These are phyloP conservation scores for Annulohypoxylon nitens DNA, from an alignment of 495 filamentous ascomycete species.

Conservation along the genomic window DNA sequence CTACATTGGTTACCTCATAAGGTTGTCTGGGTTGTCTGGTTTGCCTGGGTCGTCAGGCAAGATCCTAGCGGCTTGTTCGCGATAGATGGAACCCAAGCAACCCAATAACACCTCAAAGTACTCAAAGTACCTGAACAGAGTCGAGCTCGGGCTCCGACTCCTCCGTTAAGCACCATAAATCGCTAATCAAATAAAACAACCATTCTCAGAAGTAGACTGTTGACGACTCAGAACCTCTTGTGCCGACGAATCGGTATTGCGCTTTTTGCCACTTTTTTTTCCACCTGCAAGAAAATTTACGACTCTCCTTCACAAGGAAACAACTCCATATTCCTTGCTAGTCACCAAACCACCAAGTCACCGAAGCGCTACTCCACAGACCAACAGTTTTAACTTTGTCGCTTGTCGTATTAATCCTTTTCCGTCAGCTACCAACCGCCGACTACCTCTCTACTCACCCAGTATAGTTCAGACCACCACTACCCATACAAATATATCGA, in stretches of 20 bases:
- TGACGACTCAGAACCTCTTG: constrained; percentile 41
- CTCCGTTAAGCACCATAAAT: constrained; percentile 30
- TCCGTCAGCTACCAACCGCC: constrained; percentile 10
- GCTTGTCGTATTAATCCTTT: constrained; percentile 18
- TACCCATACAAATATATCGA: background rate
- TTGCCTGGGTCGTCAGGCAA: constrained; percentile 14
- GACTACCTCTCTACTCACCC: background rate
- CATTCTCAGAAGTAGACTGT: constrained; percentile 27
- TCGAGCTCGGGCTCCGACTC: constrained; percentile 36
- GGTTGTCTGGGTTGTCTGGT: constrained; percentile 12
- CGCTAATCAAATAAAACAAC: constrained; percentile 36
- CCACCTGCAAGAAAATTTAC: constrained; percentile 19
- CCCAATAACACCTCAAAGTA: constrained; percentile 7
- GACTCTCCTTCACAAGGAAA: constrained; percentile 20
- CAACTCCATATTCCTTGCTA: constrained; percentile 14
- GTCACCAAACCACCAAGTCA: constrained; percentile 8
- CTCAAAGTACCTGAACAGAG: constrained; percentile 30
- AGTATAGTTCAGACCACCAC: background rate
- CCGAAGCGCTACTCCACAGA: constrained; percentile 7
- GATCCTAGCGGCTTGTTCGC: constrained; percentile 16
- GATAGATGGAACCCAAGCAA: constrained; percentile 25
- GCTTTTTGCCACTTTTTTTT: constrained; percentile 34
- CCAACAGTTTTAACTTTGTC: constrained; percentile 23
- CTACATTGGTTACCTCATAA: constrained; percentile 30
- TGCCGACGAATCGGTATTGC: constrained; percentile 42